Evolutionary conservation across 2,329 filamentous ascomycete genomes (phyloP).

Genomic region (Pseudogymnoascus sp.): DNA sequence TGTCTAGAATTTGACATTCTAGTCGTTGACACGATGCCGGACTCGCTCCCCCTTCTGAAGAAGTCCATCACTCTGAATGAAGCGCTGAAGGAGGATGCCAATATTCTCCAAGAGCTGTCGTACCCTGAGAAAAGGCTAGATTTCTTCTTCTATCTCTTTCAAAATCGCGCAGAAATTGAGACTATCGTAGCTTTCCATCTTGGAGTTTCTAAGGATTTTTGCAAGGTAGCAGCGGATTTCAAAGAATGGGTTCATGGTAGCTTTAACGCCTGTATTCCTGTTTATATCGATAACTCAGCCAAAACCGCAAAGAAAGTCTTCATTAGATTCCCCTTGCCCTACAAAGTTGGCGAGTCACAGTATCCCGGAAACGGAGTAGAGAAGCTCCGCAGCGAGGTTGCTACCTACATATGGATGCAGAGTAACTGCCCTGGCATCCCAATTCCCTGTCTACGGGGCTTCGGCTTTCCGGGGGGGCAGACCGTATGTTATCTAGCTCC

Average conservation of each 20-base stretch:
- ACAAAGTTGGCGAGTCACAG: too few relatives aligned
- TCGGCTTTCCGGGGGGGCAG: too few relatives aligned
- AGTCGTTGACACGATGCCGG: background rate
- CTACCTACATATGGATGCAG: too few relatives aligned
- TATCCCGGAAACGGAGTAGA: too few relatives aligned
- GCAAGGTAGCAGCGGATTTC: conserved; percentile 20
- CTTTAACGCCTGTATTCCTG: conserved; percentile 33
- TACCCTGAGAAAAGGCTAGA: conserved; percentile 17
- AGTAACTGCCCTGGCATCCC: too few relatives aligned
- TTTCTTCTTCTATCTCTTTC: conserved; percentile 21
- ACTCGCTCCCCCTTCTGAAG: conserved; percentile 11
- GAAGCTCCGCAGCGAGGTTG: too few relatives aligned
- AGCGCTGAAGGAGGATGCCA: background rate
- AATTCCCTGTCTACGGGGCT: too few relatives aligned
- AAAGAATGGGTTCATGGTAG: conserved; percentile 29
- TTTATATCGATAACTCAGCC: conserved; percentile 19
- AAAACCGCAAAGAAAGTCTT: conserved; percentile 6
- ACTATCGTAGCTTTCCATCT: conserved; percentile 26
- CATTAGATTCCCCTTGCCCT: background rate
- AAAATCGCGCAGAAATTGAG: conserved; percentile 21
- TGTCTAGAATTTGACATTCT: background rate
- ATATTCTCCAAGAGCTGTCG: conserved; percentile 4
- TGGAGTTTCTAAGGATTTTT: conserved; percentile 13
- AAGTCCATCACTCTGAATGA: conserved; percentile 11
- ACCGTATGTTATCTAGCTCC: too few relatives aligned